Evolutionary conservation across 2,329 filamentous ascomycete species (phyloP).

Genomic region (Ploettnerulaceae sp.): DNA sequence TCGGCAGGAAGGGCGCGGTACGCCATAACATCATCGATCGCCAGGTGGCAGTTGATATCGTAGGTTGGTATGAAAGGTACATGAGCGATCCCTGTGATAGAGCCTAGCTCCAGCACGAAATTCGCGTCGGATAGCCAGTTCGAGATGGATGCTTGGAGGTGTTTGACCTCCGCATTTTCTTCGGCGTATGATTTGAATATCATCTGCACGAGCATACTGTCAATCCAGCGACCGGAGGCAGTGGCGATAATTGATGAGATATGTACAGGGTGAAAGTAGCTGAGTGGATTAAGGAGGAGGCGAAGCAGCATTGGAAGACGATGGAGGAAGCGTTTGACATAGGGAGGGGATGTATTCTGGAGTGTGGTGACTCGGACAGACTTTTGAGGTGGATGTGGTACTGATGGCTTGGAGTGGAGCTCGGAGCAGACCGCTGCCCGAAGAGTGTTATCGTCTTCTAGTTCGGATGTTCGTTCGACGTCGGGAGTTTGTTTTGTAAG

Average conservation of each 20-base stretch:
- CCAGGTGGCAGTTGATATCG: constrained; percentile 43
- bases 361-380: constrained; percentile 47
- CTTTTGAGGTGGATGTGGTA: constrained; percentile 45
- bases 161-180: constrained; percentile 40
- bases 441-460: constrained; percentile 40
- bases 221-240: constrained; percentile 47
- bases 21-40: constrained; percentile 44
- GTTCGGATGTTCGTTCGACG: constrained; percentile 33
- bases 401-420: constrained; percentile 43
- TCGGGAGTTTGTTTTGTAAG: constrained; percentile 12
- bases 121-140: constrained; percentile 48
- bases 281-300: constrained; percentile 43
- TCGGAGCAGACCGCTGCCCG: constrained; percentile 46
- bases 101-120: constrained; percentile 45
- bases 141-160: constrained; percentile 42
- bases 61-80: constrained; percentile 45
- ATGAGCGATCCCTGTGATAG: constrained; percentile 41
- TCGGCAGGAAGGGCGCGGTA: constrained; percentile 43
- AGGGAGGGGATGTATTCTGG: constrained; percentile 39
- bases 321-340: constrained; percentile 42
- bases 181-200: constrained; percentile 46
- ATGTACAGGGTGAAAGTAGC: constrained; percentile 48
- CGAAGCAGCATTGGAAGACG: constrained; percentile 46
- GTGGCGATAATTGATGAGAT: constrained; percentile 47
- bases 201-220: constrained; percentile 41